Evolutionary conservation across 2,329 filamentous ascomycete genomes (phyloP), one percentile per base, ranked within the genome.

Genomic region (Exutisphaerella laricina): DNA sequence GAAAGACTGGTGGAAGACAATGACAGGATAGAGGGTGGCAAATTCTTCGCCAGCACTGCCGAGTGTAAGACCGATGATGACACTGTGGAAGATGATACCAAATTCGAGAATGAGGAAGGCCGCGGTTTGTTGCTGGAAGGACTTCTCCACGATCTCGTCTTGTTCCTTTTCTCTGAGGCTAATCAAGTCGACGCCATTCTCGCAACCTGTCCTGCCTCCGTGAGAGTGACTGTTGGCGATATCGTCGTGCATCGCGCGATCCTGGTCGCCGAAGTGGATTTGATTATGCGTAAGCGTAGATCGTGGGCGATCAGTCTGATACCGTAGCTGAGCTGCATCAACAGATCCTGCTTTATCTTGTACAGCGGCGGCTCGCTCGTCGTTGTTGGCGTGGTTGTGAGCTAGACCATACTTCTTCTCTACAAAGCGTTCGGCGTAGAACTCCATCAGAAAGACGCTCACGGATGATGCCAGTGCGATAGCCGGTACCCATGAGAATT

Each of bases 101-200:
- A 96, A 96, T 58, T 97, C 90, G 54, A 97, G 85, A 58, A 96
- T 90, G 67, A 94, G 86, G 59, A 96, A 80, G 36, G 82, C 83
- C 1, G 87, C 88, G 60, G 96, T 78, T 64, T 95, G 88, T 3
- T 85, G 80, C 16, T 80, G 74, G 57, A 90, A 85, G 26, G 70
- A 51, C 5, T 41, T 41, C 10, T 59, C 51, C 12, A 44, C 43
- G 9, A 51, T 25, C 4, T 38, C 28, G 3, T 58, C 43, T 12
- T 33, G 29, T 10, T 56, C 47, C 17, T 56, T 54, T 42, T 53
- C 50, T 14, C 41, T 34, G n/a, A 49, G 18, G 41, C 41, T 51
- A 25, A 44, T 25, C 16, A 43, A 32, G 16, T 47, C 47, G n/a
- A n/a, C n/a, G n/a, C n/a, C n/a, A n/a, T n/a, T n/a, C n/a, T n/a